These are phyloP conservation scores for Chrysoporthe austroafricana DNA, from an alignment of 2,329 filamentous ascomycete genomes.

Conservation along the genomic window DNA sequence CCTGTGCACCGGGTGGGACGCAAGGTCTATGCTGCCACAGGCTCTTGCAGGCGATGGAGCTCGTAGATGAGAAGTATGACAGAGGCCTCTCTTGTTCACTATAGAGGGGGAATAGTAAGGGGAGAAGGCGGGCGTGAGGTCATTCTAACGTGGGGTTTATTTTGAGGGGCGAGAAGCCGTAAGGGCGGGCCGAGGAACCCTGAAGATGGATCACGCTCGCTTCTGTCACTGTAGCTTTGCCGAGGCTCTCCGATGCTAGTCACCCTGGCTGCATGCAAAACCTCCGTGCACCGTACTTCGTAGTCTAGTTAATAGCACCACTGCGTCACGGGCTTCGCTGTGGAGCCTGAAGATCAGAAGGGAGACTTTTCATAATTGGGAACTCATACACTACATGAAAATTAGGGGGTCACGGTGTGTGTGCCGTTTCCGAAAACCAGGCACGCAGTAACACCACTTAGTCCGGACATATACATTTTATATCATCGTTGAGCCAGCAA, in stretches of 20 bases:
- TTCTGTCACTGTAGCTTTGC: conserved; percentile 8
- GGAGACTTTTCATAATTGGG: conserved; percentile 16
- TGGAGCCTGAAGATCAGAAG: background rate
- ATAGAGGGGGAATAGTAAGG: background rate
- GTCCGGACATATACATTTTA: background rate
- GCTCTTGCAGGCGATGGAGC: background rate
- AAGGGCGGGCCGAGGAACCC: conserved; percentile 12
- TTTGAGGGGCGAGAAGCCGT: conserved; percentile 8
- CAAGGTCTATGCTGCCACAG: background rate
- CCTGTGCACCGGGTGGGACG: background rate
- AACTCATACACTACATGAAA: conserved; percentile 23
- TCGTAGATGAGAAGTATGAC: background rate
- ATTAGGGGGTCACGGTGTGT: conserved; percentile 7
- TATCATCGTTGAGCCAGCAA: background rate
- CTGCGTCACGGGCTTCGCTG: background rate
- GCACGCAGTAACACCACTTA: background rate
- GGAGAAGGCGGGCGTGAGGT: background rate
- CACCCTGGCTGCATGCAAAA: background rate
- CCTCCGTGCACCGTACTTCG: background rate
- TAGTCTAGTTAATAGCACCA: too few relatives aligned
- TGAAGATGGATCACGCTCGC: background rate
- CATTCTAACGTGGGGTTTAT: conserved; percentile 12
- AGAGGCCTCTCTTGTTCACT: background rate
- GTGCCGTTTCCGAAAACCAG: background rate
- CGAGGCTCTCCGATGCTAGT: conserved; percentile 11